These are phyloP conservation scores for Lagenidium giganteum DNA, from an alignment of 352 stramenopile genomes.

Conservation along the genomic window DNA sequence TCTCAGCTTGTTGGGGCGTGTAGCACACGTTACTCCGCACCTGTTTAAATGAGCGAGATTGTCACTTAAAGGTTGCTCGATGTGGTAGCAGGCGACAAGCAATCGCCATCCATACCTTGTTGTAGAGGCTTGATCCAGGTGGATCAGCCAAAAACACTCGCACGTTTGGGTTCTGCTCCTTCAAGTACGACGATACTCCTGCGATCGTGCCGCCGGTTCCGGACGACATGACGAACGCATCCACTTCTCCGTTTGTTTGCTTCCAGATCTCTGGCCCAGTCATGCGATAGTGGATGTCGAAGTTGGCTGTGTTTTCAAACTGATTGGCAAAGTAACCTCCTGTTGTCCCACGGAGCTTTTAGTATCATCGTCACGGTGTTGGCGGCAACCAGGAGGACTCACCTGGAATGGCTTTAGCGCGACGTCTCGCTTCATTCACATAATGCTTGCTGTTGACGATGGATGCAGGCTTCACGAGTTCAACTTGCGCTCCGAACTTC, in stretches of 20 bases:
- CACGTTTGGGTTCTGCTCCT: constrained; percentile 80
- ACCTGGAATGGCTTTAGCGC: constrained; percentile 81
- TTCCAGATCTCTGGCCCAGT: constrained; percentile 96
- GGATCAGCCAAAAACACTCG: constrained; percentile 96
- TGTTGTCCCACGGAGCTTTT: too few relatives aligned
- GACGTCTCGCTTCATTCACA: constrained; percentile 92
- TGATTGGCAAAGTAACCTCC: constrained; percentile 96
- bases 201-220: constrained; percentile 97
- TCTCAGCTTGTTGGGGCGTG: constrained; percentile 91
- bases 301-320: constrained; percentile 98
- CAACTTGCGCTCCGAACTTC: constrained; percentile 83
- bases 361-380: too few relatives aligned
- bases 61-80: too few relatives aligned
- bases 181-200: constrained; percentile 92
- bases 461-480: constrained; percentile 87
- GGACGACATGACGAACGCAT: constrained; percentile 98
- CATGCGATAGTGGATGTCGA: constrained; percentile 89
- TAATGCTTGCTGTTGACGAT: constrained; percentile 98
- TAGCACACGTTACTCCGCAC: constrained; percentile 95
- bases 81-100: not conserved
- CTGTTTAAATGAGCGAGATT: constrained; percentile 18
- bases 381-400: constrained; percentile 15
- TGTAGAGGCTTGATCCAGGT: constrained; percentile 95
- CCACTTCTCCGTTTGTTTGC: constrained; percentile 87
- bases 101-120: constrained; percentile 60